Conservation (phyloP, 2,329 filamentous ascomycete species). For the Trichoderma simmonsii region DNA sequence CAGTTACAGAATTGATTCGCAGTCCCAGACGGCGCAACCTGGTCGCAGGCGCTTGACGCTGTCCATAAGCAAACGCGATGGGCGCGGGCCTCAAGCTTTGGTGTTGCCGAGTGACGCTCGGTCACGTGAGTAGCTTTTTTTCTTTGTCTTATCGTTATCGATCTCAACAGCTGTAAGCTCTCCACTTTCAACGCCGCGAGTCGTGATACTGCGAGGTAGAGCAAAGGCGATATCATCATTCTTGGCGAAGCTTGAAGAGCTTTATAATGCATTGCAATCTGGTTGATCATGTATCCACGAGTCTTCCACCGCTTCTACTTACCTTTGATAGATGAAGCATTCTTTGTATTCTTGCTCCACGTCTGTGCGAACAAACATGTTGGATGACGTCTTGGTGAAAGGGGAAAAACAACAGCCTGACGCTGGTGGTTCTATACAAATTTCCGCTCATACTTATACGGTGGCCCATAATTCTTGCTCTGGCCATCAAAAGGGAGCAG, state of each 20-base stretch:
- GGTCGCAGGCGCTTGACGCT: slow-evolving; percentile 12
- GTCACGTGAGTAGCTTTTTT: neutral
- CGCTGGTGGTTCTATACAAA: neutral
- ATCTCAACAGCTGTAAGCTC: neutral
- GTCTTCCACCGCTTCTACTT: neutral
- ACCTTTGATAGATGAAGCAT: neutral
- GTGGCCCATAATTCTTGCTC: neutral
- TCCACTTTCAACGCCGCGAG: neutral
- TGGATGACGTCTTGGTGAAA: neutral
- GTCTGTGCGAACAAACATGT: neutral
- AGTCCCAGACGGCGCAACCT: slow-evolving; percentile 9
- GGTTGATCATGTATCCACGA: neutral
- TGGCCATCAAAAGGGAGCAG: neutral
- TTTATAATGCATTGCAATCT: neutral
- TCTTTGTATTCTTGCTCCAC: neutral
- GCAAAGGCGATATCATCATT: too few species aligned
- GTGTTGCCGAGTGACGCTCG: slow-evolving; percentile 8
- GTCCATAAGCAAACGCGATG: slow-evolving; percentile 17
- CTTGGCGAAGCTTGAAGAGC: neutral
- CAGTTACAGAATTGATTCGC: neutral
- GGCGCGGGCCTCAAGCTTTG: slow-evolving; percentile 1
- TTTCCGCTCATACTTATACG: neutral
- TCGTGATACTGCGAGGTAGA: neutral
- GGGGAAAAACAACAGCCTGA: neutral
- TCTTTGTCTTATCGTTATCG: neutral